A percentile compares a stretch with the other conserved stretches of the same genome.
Evolutionary conservation across 257 asterid genomes (phyloP).

Genomic region (Gentiana macrophylla): DNA sequence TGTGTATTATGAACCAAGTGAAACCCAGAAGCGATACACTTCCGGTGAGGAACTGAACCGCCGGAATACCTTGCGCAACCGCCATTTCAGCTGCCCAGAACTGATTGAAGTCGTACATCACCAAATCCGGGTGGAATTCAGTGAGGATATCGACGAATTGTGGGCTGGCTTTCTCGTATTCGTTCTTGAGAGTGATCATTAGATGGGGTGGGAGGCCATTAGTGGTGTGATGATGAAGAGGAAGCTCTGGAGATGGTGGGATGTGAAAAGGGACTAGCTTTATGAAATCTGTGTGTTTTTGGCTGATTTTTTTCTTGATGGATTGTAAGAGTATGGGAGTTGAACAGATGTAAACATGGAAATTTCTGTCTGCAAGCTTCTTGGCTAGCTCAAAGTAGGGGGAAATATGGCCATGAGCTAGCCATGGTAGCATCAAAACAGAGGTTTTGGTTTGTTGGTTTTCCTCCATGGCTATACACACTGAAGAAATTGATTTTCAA

Average conservation of each 20-base stretch:
- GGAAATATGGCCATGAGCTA: constrained; percentile 15
- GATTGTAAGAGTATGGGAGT: constrained; percentile 8
- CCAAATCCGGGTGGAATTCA: constrained; percentile 6
- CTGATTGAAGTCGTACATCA: constrained; percentile 7
- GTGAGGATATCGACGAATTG: constrained; percentile 6
- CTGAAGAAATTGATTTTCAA: too few species aligned
- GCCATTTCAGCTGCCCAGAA: constrained; percentile 13
- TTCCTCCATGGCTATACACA: too few species aligned
- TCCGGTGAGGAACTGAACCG: constrained; percentile 7
- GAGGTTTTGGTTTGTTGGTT: too few species aligned
- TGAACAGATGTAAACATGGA: constrained; percentile 12
- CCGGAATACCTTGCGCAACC: constrained; percentile 1
- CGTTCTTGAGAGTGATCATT: constrained; percentile 13
- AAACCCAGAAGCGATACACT: constrained; percentile 2
- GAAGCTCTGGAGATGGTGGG: constrained; percentile 10
- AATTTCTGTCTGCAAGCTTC: constrained; percentile 1
- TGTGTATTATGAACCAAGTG: background rate
- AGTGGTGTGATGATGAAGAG: constrained; percentile 10
- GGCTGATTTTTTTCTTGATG: background rate
- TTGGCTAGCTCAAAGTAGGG: constrained; percentile 14
- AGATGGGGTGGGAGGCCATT: constrained; percentile 15
- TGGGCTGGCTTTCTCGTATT: constrained; percentile 6
- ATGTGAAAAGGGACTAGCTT: constrained; percentile 8
- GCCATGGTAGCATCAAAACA: constrained; percentile 15
- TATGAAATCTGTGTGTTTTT: background rate